phyloP scores from a whole-genome alignment of 2,329 filamentous ascomycete species.

The Stagonosporopsis rhizophila region DNA sequence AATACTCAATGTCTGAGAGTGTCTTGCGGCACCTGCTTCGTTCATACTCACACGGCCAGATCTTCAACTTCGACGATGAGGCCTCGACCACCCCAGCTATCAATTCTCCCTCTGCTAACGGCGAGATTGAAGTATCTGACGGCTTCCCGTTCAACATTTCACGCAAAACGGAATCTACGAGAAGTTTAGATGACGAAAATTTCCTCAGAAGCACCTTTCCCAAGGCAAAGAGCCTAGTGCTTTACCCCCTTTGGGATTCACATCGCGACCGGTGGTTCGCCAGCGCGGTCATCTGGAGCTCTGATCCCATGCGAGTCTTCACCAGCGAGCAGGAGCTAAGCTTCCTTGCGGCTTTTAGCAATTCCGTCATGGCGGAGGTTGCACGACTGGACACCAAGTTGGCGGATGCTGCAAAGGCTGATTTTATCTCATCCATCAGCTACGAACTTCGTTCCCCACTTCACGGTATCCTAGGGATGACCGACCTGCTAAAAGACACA shows the following conservation, averaged over 20 bases:
- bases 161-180: constrained; percentile 39
- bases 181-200: constrained; percentile 45
- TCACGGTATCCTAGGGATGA: constrained; percentile 63
- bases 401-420: constrained; percentile 59
- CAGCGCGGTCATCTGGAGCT: constrained; percentile 49
- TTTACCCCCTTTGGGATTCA: constrained; percentile 52
- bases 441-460: constrained; percentile 68
- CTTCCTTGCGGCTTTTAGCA: constrained; percentile 49
- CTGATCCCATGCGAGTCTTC: constrained; percentile 47
- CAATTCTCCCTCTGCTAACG: constrained; percentile 28
- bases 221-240: constrained; percentile 46
- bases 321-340: constrained; percentile 48
- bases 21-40: constrained; percentile 44
- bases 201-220: constrained; percentile 45
- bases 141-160: constrained; percentile 33
- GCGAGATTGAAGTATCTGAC: constrained; percentile 26
- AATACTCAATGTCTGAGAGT: constrained; percentile 41
- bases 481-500: constrained; percentile 44
- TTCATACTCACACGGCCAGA: constrained; percentile 46
- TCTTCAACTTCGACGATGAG: constrained; percentile 49
- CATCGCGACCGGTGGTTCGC: constrained; percentile 50
- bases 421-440: constrained; percentile 66
- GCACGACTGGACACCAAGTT: constrained; percentile 48
- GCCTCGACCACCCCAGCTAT: constrained; percentile 14
- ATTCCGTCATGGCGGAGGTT: constrained; percentile 50